Percentiles rank a stretch among this genome's conserved stretches.
Evolutionary conservation across 73 alveolate species (phyloP).

Genomic region (Tetrahymena malaccensis): DNA sequence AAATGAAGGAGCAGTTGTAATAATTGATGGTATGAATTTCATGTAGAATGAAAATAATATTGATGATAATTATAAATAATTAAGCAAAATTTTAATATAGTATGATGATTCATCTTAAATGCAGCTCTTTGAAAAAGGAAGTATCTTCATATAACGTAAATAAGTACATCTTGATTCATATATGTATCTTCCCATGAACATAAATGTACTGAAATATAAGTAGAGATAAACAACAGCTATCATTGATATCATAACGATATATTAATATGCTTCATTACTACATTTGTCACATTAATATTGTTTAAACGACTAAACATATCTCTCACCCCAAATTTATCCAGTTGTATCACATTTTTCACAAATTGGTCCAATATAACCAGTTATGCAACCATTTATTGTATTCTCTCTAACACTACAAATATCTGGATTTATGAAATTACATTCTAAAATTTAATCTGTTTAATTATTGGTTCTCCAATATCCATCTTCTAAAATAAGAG

Average conservation of each 20-base stretch:
- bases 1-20: neutral
- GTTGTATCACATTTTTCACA: neutral
- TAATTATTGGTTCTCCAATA: neutral
- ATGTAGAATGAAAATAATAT: neutral
- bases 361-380: neutral
- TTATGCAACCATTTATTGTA: neutral
- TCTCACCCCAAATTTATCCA: neutral
- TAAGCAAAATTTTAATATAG: neutral
- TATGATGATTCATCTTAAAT: neutral
- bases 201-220: neutral
- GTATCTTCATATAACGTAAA: neutral
- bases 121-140: neutral
- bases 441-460: neutral
- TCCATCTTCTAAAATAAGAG: neutral
- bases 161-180: neutral
- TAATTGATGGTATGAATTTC: neutral
- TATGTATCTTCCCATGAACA: neutral
- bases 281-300: neutral
- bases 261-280: neutral
- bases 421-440: neutral
- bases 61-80: neutral
- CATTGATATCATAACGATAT: neutral
- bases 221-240: neutral
- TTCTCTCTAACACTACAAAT: neutral
- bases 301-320: neutral